Evolutionary conservation across 2,329 filamentous ascomycete genomes (phyloP).

Genomic region (Aspergillus floridensis): DNA sequence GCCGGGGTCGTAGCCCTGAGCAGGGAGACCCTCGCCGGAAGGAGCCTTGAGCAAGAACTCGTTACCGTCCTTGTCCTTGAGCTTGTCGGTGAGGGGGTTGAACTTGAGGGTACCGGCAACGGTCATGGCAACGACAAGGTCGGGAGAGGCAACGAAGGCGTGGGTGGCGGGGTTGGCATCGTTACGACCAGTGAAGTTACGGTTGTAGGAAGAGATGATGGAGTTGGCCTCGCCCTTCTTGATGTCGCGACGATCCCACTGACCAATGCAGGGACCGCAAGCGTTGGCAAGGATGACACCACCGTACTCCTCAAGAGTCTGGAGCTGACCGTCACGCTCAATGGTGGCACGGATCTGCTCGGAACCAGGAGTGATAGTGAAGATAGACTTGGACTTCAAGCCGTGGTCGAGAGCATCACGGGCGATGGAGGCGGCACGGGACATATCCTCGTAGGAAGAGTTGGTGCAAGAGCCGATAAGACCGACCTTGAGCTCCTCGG

Average conservation of each 20-base stretch:
- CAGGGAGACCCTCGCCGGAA: constrained; percentile 75
- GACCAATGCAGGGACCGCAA: constrained; percentile 87
- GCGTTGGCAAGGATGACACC: constrained; percentile 94
- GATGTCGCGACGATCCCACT: constrained; percentile 92
- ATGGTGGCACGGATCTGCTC: constrained; percentile 97
- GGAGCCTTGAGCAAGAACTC: constrained; percentile 86
- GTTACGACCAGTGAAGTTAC: constrained; percentile 98
- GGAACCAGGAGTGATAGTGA: constrained; percentile 93
- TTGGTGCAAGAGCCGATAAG: constrained; percentile 99
- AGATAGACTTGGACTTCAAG: constrained; percentile 86
- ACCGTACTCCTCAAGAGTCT: constrained; percentile 95
- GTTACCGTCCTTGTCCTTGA: constrained; percentile 95
- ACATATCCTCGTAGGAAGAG: constrained; percentile 86
- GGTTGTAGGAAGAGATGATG: constrained; percentile 98
- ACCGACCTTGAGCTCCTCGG: constrained; percentile 92
- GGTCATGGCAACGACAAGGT: constrained; percentile 82
- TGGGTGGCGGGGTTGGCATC: constrained; percentile 93
- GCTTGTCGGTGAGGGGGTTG: constrained; percentile 87
- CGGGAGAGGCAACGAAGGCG: constrained; percentile 87
- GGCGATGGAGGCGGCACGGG: constrained; percentile 85
- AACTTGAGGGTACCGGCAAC: constrained; percentile 84
- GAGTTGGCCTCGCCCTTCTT: constrained; percentile 96
- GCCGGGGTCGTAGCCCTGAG: constrained; percentile 82
- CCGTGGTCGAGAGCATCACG: constrained; percentile 88
- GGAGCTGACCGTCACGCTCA: constrained; percentile 81